phyloP scores from a whole-genome alignment of 768 basidiomycete genomes.

The Kwoniella europaea region DNA sequence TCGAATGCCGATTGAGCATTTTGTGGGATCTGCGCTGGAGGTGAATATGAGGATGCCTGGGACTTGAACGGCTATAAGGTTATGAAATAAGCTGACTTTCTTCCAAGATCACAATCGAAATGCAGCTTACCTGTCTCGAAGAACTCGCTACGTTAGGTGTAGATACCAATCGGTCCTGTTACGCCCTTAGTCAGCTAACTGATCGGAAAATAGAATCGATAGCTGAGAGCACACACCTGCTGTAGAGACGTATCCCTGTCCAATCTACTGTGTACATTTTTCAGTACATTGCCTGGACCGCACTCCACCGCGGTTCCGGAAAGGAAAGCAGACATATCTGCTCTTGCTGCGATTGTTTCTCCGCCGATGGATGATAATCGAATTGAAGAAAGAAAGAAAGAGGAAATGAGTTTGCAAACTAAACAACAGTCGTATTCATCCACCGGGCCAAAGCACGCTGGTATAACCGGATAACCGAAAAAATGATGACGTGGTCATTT shows the following conservation, averaged over 20 bases:
- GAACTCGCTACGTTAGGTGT: slow-evolving; percentile 40
- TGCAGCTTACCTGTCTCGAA: slow-evolving; percentile 38
- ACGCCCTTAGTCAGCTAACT: not conserved
- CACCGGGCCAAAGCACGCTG: too few species aligned
- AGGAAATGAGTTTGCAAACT: not conserved
- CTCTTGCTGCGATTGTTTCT: not conserved
- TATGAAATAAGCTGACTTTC: too few species aligned
- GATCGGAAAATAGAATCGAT: not conserved
- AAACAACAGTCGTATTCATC: too few species aligned
- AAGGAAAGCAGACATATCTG: slow-evolving; percentile 41
- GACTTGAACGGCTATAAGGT: slow-evolving; percentile 27
- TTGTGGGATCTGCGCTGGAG: not conserved
- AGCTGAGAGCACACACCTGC: slow-evolving; percentile 34
- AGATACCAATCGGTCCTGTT: slow-evolving; percentile 44
- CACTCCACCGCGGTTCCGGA: slow-evolving; percentile 45
- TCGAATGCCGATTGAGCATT: slow-evolving; percentile 37
- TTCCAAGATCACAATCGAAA: too few species aligned
- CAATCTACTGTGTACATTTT: slow-evolving; percentile 40
- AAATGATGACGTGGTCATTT: too few species aligned
- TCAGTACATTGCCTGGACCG: slow-evolving; percentile 44
- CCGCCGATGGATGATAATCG: not conserved
- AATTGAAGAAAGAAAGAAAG: not conserved
- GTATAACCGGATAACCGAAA: too few species aligned
- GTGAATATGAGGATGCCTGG: not conserved
- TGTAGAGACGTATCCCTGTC: slow-evolving; percentile 41